phyloP scores from a whole-genome alignment of 1,284 basidiomycete genomes.

The Trametes pubescens region DNA sequence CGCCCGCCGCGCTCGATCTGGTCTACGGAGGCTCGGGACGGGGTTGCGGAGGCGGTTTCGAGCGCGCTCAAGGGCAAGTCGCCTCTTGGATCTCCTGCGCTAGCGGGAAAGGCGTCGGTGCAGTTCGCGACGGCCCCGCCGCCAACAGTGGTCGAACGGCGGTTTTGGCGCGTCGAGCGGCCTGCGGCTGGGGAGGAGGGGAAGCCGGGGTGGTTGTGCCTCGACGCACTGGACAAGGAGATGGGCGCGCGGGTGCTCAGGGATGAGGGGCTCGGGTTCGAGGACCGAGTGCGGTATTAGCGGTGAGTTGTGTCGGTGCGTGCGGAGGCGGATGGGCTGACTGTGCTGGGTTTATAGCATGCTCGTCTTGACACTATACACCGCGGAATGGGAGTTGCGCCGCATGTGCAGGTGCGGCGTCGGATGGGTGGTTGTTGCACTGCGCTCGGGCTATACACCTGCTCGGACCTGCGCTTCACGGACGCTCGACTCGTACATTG shows the following conservation, averaged over 20 bases:
- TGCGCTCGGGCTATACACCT: background rate
- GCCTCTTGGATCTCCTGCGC: background rate
- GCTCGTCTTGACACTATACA: background rate
- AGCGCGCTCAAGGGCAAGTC: background rate
- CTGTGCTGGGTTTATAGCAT: background rate
- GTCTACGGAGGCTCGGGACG: slow-evolving; percentile 12
- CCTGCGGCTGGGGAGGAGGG: slow-evolving; percentile 1
- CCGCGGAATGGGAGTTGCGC: background rate
- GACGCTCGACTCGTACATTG: too few species aligned
- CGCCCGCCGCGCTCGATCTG: slow-evolving; percentile 6
- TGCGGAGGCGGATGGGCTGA: background rate
- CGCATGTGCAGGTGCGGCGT: background rate
- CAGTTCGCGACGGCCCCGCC: background rate
- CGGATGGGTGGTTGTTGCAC: background rate
- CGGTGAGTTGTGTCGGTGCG: background rate
- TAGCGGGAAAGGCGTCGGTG: background rate
- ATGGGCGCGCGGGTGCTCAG: slow-evolving; percentile 15
- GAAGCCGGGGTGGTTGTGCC: slow-evolving; percentile 22
- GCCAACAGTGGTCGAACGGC: slow-evolving; percentile 7
- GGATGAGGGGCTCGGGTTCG: slow-evolving; percentile 20
- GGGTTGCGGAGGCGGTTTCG: slow-evolving; percentile 1
- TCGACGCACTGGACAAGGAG: slow-evolving; percentile 20
- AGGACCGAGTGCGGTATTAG: slow-evolving; percentile 26
- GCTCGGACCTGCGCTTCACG: background rate
- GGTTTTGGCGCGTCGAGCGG: slow-evolving; percentile 28